Evolutionary conservation across 495 filamentous ascomycete species (phyloP), one percentile per base, ranked within the genome.

Genomic region (Cladorrhinum samala): DNA sequence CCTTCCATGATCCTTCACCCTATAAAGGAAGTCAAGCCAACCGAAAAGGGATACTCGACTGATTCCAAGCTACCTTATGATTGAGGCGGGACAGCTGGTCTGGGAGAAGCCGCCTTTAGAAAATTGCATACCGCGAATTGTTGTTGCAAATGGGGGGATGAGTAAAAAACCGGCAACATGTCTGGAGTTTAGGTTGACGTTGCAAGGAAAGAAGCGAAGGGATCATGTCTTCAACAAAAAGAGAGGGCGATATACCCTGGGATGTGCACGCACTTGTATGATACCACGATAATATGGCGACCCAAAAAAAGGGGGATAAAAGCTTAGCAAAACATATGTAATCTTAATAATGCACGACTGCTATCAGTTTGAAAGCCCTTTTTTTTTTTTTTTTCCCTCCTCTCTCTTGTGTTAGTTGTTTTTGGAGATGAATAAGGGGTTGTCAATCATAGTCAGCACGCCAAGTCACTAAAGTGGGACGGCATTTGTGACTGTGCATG

Each of bases 1-100:
- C 81, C 81, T 11, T 68, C 78, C 16, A 77, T 82, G 64, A 60
- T 83, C 13, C 58, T 83, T 36, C 77, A 79, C 62, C 78, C 80
- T 4, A 66, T 83, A 52, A 77, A 79, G 61, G 71, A 79, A 38
- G 66, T 76, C 18, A 66, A 64, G 48, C 66, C 67, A 8, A 75
- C 72, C 13, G 57, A 66, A 42, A 65, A 63, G 40, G 77, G 71
- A 18, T 68, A 71, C 49, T 44, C 48, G 41, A 65, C 55, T 16
- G 59, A 65, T n/a, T 65, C 60, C 3, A 56, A 52, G 37, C 54
- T 69, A 37, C 52, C 64, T 1, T 67, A 64, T 39, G 43, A 52
- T 9, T 59, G 43, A 54, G 24, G 9, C 0, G 33, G 9, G n/a
- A 33, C 45, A 47, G 45, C 45, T 17, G 45, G 45, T 47, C 45